Evolutionary conservation across 2,329 filamentous ascomycete species (phyloP), one percentile per base, ranked within the genome.

Genomic region (Pseudogymnoascus sp.): DNA sequence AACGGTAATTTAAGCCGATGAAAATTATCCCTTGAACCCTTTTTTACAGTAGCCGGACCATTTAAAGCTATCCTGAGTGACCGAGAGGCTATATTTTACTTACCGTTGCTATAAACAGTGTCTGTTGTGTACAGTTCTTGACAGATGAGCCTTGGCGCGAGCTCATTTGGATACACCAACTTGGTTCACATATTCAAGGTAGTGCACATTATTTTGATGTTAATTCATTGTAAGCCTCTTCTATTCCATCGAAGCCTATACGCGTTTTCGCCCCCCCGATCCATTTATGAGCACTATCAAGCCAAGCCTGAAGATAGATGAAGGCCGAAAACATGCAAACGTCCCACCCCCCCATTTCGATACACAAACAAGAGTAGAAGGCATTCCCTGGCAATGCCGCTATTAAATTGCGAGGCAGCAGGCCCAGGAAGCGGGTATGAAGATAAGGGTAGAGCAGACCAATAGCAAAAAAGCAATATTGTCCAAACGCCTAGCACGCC

Each of bases 391-490:
- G 49, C 49, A 55, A 55, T 33, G 49, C 49, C 49, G 49, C 49
- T 35, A 55, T 55, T 55, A 55, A 55, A 33, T 55, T 55, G 49
- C 49, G 49, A 55, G 49, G 49, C 49, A 55, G 49, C 33, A 33
- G 49, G 49, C 49, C 49, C 49, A 35, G 49, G 49, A 55, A 55
- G 49, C 49, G 49, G 49, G 49, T 55, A 55, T 55, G 49, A 55
- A 55, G 49, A 55, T 55, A 55, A 55, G 49, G 49, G 49, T 55
- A 55, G 49, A 55, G 49, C 49, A 55, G 49, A 55, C 49, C 49
- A 55, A n/a, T 55, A 55, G 49, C 49, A 55, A 55, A 55, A 55
- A 55, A 55, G 49, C 49, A 55, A 55, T 55, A 55, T 55, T 55
- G 49, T 33, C 49, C 49, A 35, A 55, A 55, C 49, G 49, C 49